Evolutionary conservation across 805 yeast genomes (phyloP), one percentile per base, ranked within the genome.

Genomic region (Kodamaea hsintzibuensis): DNA sequence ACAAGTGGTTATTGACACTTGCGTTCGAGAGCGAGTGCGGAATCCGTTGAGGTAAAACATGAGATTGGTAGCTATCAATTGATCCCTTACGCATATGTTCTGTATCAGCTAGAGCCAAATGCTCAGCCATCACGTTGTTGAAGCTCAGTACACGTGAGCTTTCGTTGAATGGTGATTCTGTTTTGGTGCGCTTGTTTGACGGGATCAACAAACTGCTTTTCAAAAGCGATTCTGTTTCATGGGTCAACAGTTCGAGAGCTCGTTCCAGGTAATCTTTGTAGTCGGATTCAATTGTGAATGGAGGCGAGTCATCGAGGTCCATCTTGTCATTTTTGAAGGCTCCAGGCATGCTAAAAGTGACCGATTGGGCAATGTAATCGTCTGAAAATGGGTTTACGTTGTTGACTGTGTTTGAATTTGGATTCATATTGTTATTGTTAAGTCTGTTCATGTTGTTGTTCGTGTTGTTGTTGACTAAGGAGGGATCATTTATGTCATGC

Each of bases 221-320:
- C 9, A 50, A 50, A 10, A 37, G 17, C n/a, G 49, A 30, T 9
- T 50, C 53, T 10, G 52, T 38, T 27, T 47, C 51, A 33, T 55
- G 47, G 38, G 30, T 33, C 37, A 50, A 66, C 42, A 62, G 30
- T 39, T 40, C 44, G 19, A 40, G 44, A 2, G 44, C 44, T 2
- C 44, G 44, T 25, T 46, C 49, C 42, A 17, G 42, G 16, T 35
- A 37, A 7, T 33, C 42, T 9, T 47, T 33, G 27, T 49, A 22
- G 17, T 70, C 72, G 67, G 66, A 70, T 30, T 68, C 76, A 13
- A 73, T 62, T 7, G 75, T 67, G 52, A 71, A 71, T 13, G 73
- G 74, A 8, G 76, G 76, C 16, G 68, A 62, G 27, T 69, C 73
- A 50, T 73, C 78, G 13, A 73, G 46, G 13, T 73, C 78, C 77